Conservation (phyloP, 1,284 basidiomycete genomes). For the Cutaneotrichosporon sp. region DNA sequence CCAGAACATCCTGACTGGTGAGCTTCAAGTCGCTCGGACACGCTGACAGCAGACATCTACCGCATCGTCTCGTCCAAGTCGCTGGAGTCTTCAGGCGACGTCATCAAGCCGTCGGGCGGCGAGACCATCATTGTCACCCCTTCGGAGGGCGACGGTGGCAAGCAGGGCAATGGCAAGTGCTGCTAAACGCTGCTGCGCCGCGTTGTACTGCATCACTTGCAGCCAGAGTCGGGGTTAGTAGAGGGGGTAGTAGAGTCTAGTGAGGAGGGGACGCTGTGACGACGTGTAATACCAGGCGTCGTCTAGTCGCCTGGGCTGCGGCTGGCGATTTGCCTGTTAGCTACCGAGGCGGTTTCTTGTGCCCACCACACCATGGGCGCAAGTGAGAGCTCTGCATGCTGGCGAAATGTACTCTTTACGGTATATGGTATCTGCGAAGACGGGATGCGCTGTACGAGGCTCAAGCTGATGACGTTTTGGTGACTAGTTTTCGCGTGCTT, state of each 20-base stretch:
- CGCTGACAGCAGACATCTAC: conserved; percentile 72
- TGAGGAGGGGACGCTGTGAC: conserved; percentile 13
- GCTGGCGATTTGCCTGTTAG: conserved; percentile 9
- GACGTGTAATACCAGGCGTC: conserved; percentile 25
- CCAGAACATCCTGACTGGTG: conserved; percentile 93
- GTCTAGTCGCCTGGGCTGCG: conserved; percentile 6
- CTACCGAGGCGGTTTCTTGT: conserved; percentile 18
- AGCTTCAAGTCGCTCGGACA: conserved; percentile 28
- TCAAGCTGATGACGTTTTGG: background rate
- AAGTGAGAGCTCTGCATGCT: conserved; percentile 21
- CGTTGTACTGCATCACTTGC: background rate
- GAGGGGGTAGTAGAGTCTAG: background rate
- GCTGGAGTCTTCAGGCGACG: conserved; percentile 73
- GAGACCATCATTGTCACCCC: conserved; percentile 75
- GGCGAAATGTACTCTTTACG: conserved; percentile 25
- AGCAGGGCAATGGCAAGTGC: conserved; percentile 51
- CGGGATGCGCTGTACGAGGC: background rate
- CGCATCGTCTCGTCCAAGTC: conserved; percentile 87
- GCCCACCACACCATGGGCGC: conserved; percentile 17
- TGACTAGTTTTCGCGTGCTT: background rate
- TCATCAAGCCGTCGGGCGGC: conserved; percentile 67
- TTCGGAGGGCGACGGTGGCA: conserved; percentile 53
- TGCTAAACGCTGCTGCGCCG: conserved; percentile 35
- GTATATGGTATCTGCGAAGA: background rate
- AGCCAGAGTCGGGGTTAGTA: background rate